Evolutionary conservation across 2,329 filamentous ascomycete species (phyloP).

Genomic region (Truncatella angustata): DNA sequence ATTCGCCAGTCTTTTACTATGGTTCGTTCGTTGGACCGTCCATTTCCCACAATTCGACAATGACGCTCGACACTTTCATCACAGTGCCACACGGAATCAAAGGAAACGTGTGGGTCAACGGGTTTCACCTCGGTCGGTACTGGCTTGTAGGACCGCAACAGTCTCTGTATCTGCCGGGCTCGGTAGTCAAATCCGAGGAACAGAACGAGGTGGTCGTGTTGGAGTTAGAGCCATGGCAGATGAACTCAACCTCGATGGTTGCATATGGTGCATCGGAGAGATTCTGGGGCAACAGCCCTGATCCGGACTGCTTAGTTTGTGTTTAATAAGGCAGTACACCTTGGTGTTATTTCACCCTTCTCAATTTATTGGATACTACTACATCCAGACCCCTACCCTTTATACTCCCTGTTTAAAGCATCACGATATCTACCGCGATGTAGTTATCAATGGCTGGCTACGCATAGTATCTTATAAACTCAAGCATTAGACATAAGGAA

Average conservation of each 20-base stretch:
- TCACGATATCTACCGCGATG: no score
- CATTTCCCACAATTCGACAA: conserved; percentile 25
- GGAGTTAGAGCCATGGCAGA: conserved; percentile 37
- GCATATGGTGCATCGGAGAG: conserved; percentile 23
- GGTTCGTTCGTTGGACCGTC: conserved; percentile 27
- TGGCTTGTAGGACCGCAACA: conserved; percentile 48
- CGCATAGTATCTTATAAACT: no score
- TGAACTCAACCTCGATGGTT: conserved; percentile 14
- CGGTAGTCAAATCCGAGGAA: conserved; percentile 27
- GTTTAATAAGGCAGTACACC: no score
- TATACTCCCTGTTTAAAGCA: no score
- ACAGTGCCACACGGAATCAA: conserved; percentile 39
- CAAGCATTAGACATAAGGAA: no score
- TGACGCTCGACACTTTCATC: conserved; percentile 33
- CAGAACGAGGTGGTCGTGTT: conserved; percentile 41
- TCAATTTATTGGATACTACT: neutral
- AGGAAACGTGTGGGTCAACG: conserved; percentile 45
- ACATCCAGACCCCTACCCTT: neutral
- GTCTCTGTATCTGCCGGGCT: conserved; percentile 43
- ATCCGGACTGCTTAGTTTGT: conserved; percentile 21
- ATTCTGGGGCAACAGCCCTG: conserved; percentile 27
- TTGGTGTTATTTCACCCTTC: neutral
- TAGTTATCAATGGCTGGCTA: no score
- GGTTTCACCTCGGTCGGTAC: conserved; percentile 42
- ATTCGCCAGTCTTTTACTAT: conserved; percentile 26